Base-by-base conservation (phyloP, 1,284 basidiomycete species). In the Leccinum insolens region DNA sequence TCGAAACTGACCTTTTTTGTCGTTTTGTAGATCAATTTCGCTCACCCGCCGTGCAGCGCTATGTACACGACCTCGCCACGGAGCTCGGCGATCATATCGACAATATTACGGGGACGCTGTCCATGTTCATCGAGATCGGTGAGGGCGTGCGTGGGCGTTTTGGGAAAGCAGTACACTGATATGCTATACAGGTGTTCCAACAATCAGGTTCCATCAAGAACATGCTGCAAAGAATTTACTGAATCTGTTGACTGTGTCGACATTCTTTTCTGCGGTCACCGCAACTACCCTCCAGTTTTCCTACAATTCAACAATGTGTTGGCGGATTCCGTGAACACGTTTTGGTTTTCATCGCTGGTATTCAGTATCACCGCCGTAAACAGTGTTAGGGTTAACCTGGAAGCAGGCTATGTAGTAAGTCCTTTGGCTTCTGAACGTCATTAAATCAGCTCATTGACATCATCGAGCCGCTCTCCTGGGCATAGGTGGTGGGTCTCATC, bases 401-500 rank as follows among this genome's bases (percentile, higher is more conserved):
- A 88, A 86, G 72, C 85, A 87, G 72, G 85, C 86, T 31, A 44
- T 86, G 81, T 89, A 88, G 86, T 88, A 78, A 59, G 85, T 81
- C 57, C 63, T 65, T 39, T 64, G 66, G 57, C 70, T 69, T 70
- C 65, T 66, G 3, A 60, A 62, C 55, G 41, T 65, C 64, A 67
- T 58, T 39, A 63, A 34, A 58, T 66, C 5, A 14, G 25, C 67
- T 73, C 20, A 76, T 67, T 79, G 75, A 77, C 72, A 72, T 74
- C 72, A 76, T 71, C 8, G 64, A 87, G 86, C 70, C 86, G 87
- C 34, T 87, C 86, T 11, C 86, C 86, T 62, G 83, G 84, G 61
- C 82, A 86, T 70, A 82, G 85, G 69, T 87, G 86, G 86, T 80
- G 76, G 77, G 78, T 80, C 75, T 80, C 55, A 88, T 88, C 67